Percentiles rank a stretch among this genome's conserved stretches.
Evolutionary conservation across 2,329 filamentous ascomycete genomes (phyloP).

Genomic region (Monosporascus sp.): DNA sequence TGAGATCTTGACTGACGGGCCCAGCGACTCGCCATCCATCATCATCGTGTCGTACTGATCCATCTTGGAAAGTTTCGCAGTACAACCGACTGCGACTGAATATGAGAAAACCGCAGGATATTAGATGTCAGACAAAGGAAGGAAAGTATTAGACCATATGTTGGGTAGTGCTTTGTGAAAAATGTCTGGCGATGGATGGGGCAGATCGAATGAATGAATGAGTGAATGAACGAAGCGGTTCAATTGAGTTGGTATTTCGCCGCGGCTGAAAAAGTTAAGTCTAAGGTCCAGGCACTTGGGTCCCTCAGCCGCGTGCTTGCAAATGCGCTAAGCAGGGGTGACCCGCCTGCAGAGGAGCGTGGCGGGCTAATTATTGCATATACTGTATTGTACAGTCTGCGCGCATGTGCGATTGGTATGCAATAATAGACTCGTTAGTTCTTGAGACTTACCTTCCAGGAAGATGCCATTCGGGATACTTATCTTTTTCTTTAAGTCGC

Average conservation of each 20-base stretch:
- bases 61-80: constrained; percentile 30
- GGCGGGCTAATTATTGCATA: too few species aligned
- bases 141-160: background rate
- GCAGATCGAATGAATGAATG: background rate
- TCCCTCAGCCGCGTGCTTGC: too few species aligned
- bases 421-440: too few species aligned
- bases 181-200: background rate
- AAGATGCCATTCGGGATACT: too few species aligned
- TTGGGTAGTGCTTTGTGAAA: background rate
- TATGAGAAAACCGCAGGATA: too few species aligned
- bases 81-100: background rate
- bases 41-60: constrained; percentile 54
- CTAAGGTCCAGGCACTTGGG: background rate
- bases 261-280: background rate
- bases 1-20: constrained; percentile 55
- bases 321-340: too few species aligned
- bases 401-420: too few species aligned
- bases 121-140: background rate
- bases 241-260: background rate
- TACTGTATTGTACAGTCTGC: too few species aligned
- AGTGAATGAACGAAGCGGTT: background rate
- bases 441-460: too few species aligned
- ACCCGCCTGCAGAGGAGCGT: too few species aligned
- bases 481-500: too few species aligned
- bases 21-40: constrained; percentile 53